Conservation (phyloP, 2,329 filamentous ascomycete species). For the Ophiostoma fasciatum region DNA sequence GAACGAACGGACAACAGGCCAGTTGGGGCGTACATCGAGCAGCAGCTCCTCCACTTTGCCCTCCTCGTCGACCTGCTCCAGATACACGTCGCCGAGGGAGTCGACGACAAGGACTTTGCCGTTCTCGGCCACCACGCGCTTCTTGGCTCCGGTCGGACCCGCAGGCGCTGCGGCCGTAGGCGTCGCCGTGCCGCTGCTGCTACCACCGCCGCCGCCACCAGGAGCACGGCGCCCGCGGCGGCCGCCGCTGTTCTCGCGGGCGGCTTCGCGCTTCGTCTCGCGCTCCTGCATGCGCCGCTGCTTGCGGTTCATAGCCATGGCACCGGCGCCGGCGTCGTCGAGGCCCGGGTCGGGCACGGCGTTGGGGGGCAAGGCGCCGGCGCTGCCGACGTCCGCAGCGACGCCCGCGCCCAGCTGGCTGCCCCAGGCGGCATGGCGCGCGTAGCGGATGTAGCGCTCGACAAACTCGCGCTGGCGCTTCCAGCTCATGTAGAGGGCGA, state of each 20-base stretch:
- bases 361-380: no score
- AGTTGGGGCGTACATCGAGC: conserved; percentile 77
- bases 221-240: conserved; percentile 12
- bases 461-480: conserved; percentile 85
- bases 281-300: conserved; percentile 82
- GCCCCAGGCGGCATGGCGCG: conserved; percentile 79
- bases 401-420: conserved; percentile 42
- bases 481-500: conserved; percentile 72
- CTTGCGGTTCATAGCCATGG: conserved; percentile 59
- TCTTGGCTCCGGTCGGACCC: conserved; percentile 59
- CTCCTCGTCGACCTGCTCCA: conserved; percentile 85
- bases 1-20: not conserved
- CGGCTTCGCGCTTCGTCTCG: conserved; percentile 57
- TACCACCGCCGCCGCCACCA: conserved; percentile 17
- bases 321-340: conserved; percentile 18
- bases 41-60: conserved; percentile 71
- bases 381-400: not conserved
- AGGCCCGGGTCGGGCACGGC: no score
- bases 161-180: conserved; percentile 21
- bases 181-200: conserved; percentile 17
- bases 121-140: conserved; percentile 83
- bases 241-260: conserved; percentile 34
- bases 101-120: conserved; percentile 92
- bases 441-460: conserved; percentile 80
- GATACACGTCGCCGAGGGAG: conserved; percentile 77